Evolutionary conservation across 257 asterid species (phyloP).

Genomic region (Solanum ossicruentum): DNA sequence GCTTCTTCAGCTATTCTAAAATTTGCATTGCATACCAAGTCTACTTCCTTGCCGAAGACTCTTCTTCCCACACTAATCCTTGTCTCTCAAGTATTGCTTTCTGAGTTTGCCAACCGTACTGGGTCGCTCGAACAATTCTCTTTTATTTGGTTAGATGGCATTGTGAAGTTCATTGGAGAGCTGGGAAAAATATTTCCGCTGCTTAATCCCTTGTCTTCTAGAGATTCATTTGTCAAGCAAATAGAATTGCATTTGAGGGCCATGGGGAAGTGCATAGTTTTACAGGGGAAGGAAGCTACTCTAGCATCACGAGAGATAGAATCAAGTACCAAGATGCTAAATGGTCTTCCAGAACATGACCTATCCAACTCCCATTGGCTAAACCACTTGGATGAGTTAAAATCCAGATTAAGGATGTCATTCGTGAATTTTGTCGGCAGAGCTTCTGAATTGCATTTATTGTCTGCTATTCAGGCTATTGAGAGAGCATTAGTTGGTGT

Average conservation of each 20-base stretch:
- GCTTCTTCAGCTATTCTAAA: constrained; percentile 73
- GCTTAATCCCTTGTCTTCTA: constrained; percentile 42
- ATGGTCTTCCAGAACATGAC: constrained; percentile 11
- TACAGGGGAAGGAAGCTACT: constrained; percentile 64
- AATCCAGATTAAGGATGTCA: constrained; percentile 52
- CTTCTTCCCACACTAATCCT: constrained; percentile 33
- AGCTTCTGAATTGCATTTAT: constrained; percentile 58
- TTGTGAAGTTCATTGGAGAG: constrained; percentile 65
- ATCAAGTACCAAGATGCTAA: constrained; percentile 30
- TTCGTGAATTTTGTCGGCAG: constrained; percentile 40
- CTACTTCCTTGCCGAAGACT: constrained; percentile 29
- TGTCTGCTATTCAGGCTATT: constrained; percentile 49
- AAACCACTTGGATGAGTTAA: constrained; percentile 38
- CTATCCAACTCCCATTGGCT: constrained; percentile 14
- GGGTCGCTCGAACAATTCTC: constrained; percentile 28
- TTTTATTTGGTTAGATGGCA: constrained; percentile 53
- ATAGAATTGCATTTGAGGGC: constrained; percentile 64
- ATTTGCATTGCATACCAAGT: constrained; percentile 35
- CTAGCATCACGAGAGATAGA: constrained; percentile 53
- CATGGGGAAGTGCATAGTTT: constrained; percentile 76
- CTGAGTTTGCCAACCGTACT: constrained; percentile 42
- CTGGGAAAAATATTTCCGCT: constrained; percentile 52
- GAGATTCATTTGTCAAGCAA: constrained; percentile 40
- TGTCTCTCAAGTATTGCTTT: constrained; percentile 41
- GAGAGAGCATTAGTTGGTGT: constrained; percentile 93